Evolutionary conservation across 2,329 filamentous ascomycete species (phyloP).

Genomic region (Harringtonia aguacate): DNA sequence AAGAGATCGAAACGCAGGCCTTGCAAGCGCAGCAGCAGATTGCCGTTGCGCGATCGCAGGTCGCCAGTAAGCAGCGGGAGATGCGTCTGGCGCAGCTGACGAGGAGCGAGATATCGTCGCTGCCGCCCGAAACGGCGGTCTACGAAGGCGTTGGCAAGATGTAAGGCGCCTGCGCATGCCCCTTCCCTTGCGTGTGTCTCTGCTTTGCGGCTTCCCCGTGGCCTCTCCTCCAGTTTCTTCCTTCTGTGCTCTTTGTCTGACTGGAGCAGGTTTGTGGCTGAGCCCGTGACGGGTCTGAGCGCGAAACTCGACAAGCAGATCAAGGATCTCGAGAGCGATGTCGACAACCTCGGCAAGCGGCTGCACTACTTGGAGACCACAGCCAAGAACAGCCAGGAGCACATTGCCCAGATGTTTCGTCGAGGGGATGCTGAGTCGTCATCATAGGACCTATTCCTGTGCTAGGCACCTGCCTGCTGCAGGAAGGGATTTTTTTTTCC

Average conservation of each 20-base stretch:
- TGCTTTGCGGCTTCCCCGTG: not conserved
- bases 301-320: slow-evolving; percentile 67
- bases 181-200: not conserved
- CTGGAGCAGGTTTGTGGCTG: slow-evolving; percentile 67
- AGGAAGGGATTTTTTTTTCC: too few relatives aligned
- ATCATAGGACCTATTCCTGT: not conserved
- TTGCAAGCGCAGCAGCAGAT: slow-evolving; percentile 87
- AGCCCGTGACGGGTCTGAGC: slow-evolving; percentile 62
- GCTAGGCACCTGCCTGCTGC: too few relatives aligned
- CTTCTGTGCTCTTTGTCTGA: not conserved
- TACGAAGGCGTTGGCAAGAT: slow-evolving; percentile 98
- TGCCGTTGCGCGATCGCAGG: slow-evolving; percentile 71
- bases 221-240: not conserved
- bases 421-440: slow-evolving; percentile 25
- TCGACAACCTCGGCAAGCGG: slow-evolving; percentile 76
- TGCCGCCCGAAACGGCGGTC: slow-evolving; percentile 66
- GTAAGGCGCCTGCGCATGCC: slow-evolving; percentile 46
- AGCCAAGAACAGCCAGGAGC: slow-evolving; percentile 83
- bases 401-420: slow-evolving; percentile 80
- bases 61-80: slow-evolving; percentile 77
- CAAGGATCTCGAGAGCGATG: slow-evolving; percentile 64
- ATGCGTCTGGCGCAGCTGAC: slow-evolving; percentile 83
- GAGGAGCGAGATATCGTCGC: slow-evolving; percentile 64
- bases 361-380: slow-evolving; percentile 91
- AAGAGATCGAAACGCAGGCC: slow-evolving; percentile 89